phyloP scores from a whole-genome alignment of 2,329 filamentous ascomycete genomes.

The Aureobasidium sp. region DNA sequence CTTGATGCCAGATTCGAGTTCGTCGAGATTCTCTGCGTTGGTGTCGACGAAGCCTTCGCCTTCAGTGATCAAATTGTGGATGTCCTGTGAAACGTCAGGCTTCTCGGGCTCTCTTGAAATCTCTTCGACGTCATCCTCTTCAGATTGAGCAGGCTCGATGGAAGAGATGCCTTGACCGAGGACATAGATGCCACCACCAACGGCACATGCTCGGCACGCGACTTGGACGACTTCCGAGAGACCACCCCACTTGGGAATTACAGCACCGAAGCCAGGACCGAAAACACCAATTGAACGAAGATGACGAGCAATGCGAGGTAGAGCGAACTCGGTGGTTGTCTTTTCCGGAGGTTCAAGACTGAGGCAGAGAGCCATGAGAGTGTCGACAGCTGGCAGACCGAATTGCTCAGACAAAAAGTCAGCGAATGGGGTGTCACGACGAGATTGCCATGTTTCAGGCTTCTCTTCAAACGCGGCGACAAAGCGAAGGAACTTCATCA shows the following conservation, averaged over 20 bases:
- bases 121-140: conserved; percentile 16
- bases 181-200: conserved; percentile 87
- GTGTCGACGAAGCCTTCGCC: conserved; percentile 7
- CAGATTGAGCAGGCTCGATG: conserved; percentile 27
- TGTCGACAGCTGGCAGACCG: conserved; percentile 58
- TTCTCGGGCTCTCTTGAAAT: conserved; percentile 2
- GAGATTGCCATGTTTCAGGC: conserved; percentile 51
- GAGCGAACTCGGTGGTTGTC: conserved; percentile 59
- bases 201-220: conserved; percentile 80
- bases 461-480: conserved; percentile 65
- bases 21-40: conserved; percentile 8
- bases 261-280: conserved; percentile 79
- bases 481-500: conserved; percentile 94
- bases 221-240: conserved; percentile 85
- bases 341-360: conserved; percentile 52
- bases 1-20: conserved; percentile 13
- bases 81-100: conserved; percentile 6
- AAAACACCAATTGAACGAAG: conserved; percentile 81
- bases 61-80: conserved; percentile 8
- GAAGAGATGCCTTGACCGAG: conserved; percentile 59
- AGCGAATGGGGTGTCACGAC: conserved; percentile 49
- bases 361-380: conserved; percentile 65
- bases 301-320: conserved; percentile 70
- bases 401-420: conserved; percentile 52
- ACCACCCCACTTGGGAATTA: conserved; percentile 90